A percentile compares a stretch with the other conserved stretches of the same genome.
Conservation (phyloP, 108 stramenopile genomes). For the Chaetoceros tenuissimus region DNA sequence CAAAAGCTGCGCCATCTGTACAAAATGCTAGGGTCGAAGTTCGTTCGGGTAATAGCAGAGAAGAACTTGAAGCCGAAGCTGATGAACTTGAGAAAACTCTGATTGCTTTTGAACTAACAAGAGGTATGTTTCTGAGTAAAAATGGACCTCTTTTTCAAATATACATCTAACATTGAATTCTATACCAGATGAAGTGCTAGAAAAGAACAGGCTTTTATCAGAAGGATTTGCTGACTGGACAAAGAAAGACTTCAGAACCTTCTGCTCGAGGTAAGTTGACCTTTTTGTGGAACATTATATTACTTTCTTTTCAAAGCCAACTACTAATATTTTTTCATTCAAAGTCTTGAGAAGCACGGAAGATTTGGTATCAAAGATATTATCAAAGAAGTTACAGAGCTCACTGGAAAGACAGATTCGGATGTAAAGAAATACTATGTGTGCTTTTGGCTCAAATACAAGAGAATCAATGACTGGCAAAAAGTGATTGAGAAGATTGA, state of each 20-base stretch:
- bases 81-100: constrained; percentile 6
- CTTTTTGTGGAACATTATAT: neutral
- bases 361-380: constrained; percentile 74
- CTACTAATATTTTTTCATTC: too few species aligned
- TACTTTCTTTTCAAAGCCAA: neutral
- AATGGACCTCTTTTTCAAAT: neutral
- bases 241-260: constrained; percentile 83
- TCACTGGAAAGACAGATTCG: constrained; percentile 77
- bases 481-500: constrained; percentile 86
- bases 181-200: constrained; percentile 34
- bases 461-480: constrained; percentile 75
- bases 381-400: constrained; percentile 64
- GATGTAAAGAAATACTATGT: constrained; percentile 89
- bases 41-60: neutral
- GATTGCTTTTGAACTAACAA: neutral
- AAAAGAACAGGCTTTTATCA: constrained; percentile 58
- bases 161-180: neutral
- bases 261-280: constrained; percentile 40
- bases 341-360: constrained; percentile 80
- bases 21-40: constrained; percentile 3
- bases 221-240: constrained; percentile 95
- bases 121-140: constrained; percentile 4
- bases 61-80: constrained; percentile 6
- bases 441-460: constrained; percentile 80
- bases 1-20: constrained; percentile 27